Evolutionary conservation across 768 basidiomycete species (phyloP), one percentile per base, ranked within the genome.

Genomic region (Podaxis sp.): DNA sequence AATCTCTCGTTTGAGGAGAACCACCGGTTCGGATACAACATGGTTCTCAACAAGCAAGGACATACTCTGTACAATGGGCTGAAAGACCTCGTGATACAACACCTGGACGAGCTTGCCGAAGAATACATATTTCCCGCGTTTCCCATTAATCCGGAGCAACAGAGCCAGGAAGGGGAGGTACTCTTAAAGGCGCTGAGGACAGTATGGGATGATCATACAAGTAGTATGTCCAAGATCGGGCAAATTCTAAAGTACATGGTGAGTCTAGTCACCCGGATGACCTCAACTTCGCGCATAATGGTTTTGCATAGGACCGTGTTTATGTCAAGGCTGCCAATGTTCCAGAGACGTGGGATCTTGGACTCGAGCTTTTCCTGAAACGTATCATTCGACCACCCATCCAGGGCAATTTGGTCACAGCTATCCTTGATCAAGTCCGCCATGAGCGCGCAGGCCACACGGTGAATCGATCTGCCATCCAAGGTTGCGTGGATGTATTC

Each of bases 231-330:
- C 28, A 93, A 96, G 73, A 73, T 99, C 63, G 86, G 89, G 11
- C 94, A 95, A 74, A 85, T 99, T 46, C 79, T 99, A 67, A 94
- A 92, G 71, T 99, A 99, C 72, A 97, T 99, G 95, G 97, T 97
- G 69, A 61, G 85, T 75, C 42, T 6, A 19, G 40, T 55, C 39
- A 53, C 36, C 26, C 5, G 11, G 2, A 48, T 36, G 57, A 24
- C n/a, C 26, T 59, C n/a, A 30, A 26, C 26, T 36, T 24, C 33
- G 22, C 36, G 6, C 40, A 59, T 61, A 54, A 42, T 49, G 48
- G 33, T 26, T 39, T 3, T 15, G 49, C 61, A 30, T 57, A 99
- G 97, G 97, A 99, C 78, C 92, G 95, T 51, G 90, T 93, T 12
- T 92, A 96, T 70, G 89, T 91, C 0, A 84, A 85, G 65, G 72